These are phyloP conservation scores for Pseudonectria buxi DNA, from an alignment of 2,329 filamentous ascomycete species.

Conservation along the genomic window DNA sequence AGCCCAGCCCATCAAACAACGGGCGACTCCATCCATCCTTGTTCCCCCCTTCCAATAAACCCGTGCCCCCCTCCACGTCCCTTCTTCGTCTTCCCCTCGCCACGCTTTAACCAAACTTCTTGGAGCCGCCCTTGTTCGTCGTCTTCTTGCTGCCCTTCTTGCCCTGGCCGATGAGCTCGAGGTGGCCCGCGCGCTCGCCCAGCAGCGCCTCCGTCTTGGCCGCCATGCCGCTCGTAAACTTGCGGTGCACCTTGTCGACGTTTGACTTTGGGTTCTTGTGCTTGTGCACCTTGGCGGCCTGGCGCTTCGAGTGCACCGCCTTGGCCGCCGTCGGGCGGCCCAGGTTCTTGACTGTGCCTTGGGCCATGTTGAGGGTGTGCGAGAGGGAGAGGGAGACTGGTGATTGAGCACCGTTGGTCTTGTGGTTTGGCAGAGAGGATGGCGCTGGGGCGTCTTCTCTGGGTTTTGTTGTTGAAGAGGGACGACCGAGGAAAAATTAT, in stretches of 20 bases:
- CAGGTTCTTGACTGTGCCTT: slow-evolving; percentile 46
- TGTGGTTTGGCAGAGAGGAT: not conserved
- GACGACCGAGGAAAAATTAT: not conserved
- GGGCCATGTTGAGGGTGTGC: slow-evolving; percentile 37
- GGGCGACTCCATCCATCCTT: too few relatives aligned
- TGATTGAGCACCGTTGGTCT: not conserved
- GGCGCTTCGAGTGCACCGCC: slow-evolving; percentile 34
- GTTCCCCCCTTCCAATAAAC: not conserved
- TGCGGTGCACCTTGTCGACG: slow-evolving; percentile 48
- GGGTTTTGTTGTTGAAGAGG: not conserved
- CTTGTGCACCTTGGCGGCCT: slow-evolving; percentile 43
- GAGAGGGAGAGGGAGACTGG: not conserved
- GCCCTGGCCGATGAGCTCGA: slow-evolving; percentile 52
- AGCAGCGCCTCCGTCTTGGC: slow-evolving; percentile 51
- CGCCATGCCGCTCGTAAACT: slow-evolving; percentile 48
- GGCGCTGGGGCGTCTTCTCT: too few relatives aligned
- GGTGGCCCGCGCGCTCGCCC: slow-evolving; percentile 51
- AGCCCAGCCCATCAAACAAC: too few relatives aligned
- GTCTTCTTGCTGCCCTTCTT: slow-evolving; percentile 40
- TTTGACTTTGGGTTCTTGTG: slow-evolving; percentile 38
- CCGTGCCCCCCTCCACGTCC: not conserved
- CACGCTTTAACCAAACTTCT: slow-evolving; percentile 46
- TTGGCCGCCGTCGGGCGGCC: slow-evolving; percentile 34
- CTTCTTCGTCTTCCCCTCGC: too few relatives aligned
- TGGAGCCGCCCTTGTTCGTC: slow-evolving; percentile 41